These are phyloP conservation scores for Backusella macrospora DNA, from an alignment of 192 early-diverging fungal species.

Conservation along the genomic window DNA sequence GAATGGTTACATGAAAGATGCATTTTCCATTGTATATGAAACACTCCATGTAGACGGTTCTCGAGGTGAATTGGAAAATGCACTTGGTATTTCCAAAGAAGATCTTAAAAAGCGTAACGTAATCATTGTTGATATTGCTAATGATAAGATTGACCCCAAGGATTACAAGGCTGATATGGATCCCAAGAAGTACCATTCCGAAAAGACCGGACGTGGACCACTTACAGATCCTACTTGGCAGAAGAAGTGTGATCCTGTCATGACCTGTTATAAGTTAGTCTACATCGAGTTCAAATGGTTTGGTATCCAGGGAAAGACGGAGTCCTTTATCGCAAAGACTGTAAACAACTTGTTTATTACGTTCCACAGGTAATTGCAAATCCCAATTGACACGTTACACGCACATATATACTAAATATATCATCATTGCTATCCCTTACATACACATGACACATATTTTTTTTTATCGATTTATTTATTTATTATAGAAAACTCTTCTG, in stretches of 20 bases:
- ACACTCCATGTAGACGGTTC: constrained; percentile 69
- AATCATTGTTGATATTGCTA: constrained; percentile 67
- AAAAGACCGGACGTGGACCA: constrained; percentile 73
- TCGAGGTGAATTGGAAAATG: constrained; percentile 74
- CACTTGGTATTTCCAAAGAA: constrained; percentile 37
- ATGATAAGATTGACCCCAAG: constrained; percentile 57
- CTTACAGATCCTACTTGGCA: constrained; percentile 60
- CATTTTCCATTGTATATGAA: constrained; percentile 74
- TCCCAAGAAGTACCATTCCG: constrained; percentile 62
- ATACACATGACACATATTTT: background rate
- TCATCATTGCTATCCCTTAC: background rate
- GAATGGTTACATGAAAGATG: constrained; percentile 73
- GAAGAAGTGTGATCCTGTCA: constrained; percentile 67
- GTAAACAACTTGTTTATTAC: constrained; percentile 61
- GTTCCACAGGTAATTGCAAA: constrained; percentile 60
- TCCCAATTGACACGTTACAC: constrained; percentile 2
- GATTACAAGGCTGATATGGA: constrained; percentile 67
- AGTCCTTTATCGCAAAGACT: constrained; percentile 63
- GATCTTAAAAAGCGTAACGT: constrained; percentile 67
- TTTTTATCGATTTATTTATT: too few relatives aligned
- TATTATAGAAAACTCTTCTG: constrained; percentile 67
- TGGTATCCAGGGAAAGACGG: constrained; percentile 67
- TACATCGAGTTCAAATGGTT: constrained; percentile 80
- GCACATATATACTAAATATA: background rate
- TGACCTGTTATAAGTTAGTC: constrained; percentile 84